Conservation (phyloP, 1,284 basidiomycete species). For the Ceratobasidium sp. region DNA sequence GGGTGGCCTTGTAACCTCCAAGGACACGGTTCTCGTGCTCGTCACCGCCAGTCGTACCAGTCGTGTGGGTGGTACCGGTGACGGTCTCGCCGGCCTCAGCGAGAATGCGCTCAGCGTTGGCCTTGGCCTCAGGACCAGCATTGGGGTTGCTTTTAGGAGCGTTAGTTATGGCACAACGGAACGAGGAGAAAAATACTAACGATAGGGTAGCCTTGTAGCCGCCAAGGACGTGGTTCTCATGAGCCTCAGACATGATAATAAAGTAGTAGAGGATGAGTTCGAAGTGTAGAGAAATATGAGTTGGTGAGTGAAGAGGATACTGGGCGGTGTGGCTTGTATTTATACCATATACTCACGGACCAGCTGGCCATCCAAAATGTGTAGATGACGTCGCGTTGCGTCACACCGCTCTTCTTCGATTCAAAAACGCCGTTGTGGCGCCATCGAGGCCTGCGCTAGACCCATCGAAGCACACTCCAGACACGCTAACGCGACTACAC, state of each 20-base stretch:
- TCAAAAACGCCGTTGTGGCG: background rate
- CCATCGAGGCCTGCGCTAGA: background rate
- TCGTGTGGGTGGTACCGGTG: no score
- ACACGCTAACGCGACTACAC: constrained; percentile 4
- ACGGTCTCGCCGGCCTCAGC: constrained; percentile 33
- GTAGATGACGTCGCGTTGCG: constrained; percentile 22
- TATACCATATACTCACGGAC: background rate
- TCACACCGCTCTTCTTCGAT: constrained; percentile 19
- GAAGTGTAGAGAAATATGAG: background rate
- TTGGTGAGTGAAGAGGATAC: background rate
- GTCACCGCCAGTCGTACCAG: background rate
- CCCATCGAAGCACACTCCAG: no score
- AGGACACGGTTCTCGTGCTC: constrained; percentile 44
- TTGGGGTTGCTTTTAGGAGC: constrained; percentile 42
- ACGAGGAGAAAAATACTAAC: background rate
- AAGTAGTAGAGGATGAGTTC: constrained; percentile 2
- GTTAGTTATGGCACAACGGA: background rate
- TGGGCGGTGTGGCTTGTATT: background rate
- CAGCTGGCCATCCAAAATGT: background rate
- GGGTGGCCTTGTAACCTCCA: constrained; percentile 47
- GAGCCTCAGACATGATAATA: constrained; percentile 25
- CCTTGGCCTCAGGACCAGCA: constrained; percentile 49
- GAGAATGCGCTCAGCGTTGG: constrained; percentile 48
- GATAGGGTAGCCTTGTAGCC: constrained; percentile 46
- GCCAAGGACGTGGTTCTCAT: constrained; percentile 32